phyloP scores from a whole-genome alignment of 2,329 filamentous ascomycete species.

The Penicillium corylophilum region DNA sequence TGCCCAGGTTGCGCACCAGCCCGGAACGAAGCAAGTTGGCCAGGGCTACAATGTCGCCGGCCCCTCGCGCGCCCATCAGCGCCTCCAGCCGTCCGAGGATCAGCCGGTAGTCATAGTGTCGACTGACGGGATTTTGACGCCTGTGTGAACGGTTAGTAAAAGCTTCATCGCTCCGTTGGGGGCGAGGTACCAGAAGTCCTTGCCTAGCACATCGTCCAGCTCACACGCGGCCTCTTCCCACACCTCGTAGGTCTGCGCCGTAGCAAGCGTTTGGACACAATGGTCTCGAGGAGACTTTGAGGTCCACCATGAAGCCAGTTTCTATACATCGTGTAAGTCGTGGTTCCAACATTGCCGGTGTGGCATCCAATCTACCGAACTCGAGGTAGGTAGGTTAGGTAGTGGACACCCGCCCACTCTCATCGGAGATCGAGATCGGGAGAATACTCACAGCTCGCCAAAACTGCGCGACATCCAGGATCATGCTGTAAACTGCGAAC shows the following conservation, averaged over 20 bases:
- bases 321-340: conserved; percentile 49
- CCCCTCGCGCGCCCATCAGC: conserved; percentile 66
- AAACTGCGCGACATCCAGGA: conserved; percentile 62
- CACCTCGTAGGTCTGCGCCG: conserved; percentile 72
- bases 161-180: neutral
- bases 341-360: neutral
- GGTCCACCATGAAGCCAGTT: conserved; percentile 65
- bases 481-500: conserved; percentile 53
- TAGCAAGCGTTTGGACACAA: conserved; percentile 64
- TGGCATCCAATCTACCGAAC: neutral
- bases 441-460: conserved; percentile 56
- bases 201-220: conserved; percentile 76
- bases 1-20: conserved; percentile 79
- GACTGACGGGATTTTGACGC: conserved; percentile 77
- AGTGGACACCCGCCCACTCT: neutral
- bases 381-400: neutral
- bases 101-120: conserved; percentile 81
- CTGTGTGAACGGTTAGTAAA: conserved; percentile 45
- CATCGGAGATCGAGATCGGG: neutral
- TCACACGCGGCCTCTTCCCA: conserved; percentile 83
- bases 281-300: conserved; percentile 63
- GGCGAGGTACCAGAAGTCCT: conserved; percentile 68
- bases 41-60: conserved; percentile 70
- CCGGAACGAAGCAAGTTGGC: conserved; percentile 78
- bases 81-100: conserved; percentile 74